These are phyloP conservation scores for Nicotiana knightiana DNA, from an alignment of 257 asterid species.

Conservation along the genomic window DNA sequence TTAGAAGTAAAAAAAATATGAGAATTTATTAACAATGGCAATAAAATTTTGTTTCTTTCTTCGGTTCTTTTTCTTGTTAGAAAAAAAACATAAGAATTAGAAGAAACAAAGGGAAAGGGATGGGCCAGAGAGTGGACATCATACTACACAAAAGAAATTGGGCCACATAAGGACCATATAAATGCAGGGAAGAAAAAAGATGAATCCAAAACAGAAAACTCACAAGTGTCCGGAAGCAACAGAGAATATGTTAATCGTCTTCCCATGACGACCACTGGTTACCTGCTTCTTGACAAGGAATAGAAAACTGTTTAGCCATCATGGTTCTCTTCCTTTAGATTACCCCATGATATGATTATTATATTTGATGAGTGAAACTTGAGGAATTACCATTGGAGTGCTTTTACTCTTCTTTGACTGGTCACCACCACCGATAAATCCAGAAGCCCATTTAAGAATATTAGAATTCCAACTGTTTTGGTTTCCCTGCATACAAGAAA, in stretches of 20 bases:
- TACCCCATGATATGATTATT: background rate
- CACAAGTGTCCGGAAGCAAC: conserved; percentile 99
- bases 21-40: background rate
- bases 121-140: background rate
- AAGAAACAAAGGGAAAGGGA: background rate
- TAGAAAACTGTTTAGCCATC: conserved; percentile 11
- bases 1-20: background rate
- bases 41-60: background rate
- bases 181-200: background rate
- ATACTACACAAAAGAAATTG: background rate
- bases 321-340: background rate
- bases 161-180: background rate
- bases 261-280: conserved; percentile 64
- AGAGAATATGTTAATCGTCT: conserved; percentile 82
- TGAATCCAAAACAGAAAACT: conserved; percentile 27
- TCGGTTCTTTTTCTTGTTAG: background rate
- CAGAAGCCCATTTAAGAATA: conserved; percentile 95
- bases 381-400: conserved; percentile 48
- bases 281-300: conserved; percentile 50
- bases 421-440: conserved; percentile 72
- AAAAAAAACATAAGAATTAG: background rate
- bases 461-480: conserved; percentile 80
- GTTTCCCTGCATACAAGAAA: conserved; percentile 41
- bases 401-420: conserved; percentile 53
- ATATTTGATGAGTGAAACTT: conserved; percentile 8